Evolutionary conservation across 2,329 filamentous ascomycete species (phyloP).

Genomic region (Fonsecaea monophora): DNA sequence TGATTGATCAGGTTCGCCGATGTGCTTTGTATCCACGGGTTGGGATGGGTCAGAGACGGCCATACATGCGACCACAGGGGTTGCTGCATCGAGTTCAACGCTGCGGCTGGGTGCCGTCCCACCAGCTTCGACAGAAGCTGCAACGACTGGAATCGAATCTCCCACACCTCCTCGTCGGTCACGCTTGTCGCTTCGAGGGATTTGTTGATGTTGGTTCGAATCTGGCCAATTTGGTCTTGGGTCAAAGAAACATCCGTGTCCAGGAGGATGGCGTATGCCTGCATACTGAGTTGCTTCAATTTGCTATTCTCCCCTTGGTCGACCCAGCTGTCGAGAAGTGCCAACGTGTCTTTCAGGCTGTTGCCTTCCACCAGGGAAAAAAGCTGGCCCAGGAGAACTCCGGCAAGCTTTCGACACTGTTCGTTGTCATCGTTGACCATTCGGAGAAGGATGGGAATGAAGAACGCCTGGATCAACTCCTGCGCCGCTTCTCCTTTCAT

Average conservation of each 20-base stretch:
- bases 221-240: conserved; percentile 49
- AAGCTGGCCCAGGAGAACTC: conserved; percentile 77
- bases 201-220: conserved; percentile 26
- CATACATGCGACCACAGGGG: conserved; percentile 75
- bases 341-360: conserved; percentile 72
- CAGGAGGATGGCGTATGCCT: conserved; percentile 83
- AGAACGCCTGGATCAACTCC: conserved; percentile 80
- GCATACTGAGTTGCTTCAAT: conserved; percentile 75
- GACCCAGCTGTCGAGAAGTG: conserved; percentile 76
- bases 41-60: conserved; percentile 72
- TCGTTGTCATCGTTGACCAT: conserved; percentile 87
- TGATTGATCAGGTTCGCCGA: conserved; percentile 75
- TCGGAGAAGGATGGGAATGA: conserved; percentile 83
- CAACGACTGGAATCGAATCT: conserved; percentile 76
- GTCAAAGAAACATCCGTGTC: conserved; percentile 70
- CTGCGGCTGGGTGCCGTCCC: conserved; percentile 67
- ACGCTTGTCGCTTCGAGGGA: conserved; percentile 26
- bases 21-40: conserved; percentile 76
- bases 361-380: conserved; percentile 80
- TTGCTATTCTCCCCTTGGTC: conserved; percentile 74
- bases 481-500: conserved; percentile 81
- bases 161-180: conserved; percentile 63
- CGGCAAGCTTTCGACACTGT: conserved; percentile 83
- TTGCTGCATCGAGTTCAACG: conserved; percentile 66
- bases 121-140: conserved; percentile 72